Evolutionary conservation across 208 protist genomes (phyloP), one percentile per base, ranked within the genome.

Genomic region (Polymyxa betae): DNA sequence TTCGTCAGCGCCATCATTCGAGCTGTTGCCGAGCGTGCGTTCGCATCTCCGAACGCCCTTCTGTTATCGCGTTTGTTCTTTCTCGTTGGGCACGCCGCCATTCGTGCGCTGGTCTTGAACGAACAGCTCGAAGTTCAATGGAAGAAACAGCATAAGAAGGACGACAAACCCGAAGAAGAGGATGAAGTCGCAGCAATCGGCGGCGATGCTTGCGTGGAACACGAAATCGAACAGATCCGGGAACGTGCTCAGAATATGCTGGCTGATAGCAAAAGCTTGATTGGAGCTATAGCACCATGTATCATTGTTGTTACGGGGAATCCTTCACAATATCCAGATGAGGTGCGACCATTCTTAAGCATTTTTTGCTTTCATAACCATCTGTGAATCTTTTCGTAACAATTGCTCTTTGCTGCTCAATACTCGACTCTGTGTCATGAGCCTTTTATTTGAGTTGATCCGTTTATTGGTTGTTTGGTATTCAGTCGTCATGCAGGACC

Each of bases 241-340:
- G 16, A 89, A 60, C 44, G 68, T 0, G 46, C 46, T 35, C 45
- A 89, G 10, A 87, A 87, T 1, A 41, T 35, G 46, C 0, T 89
- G 1, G 1, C 88, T 10, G 43, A 5, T 1, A 41, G 77, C 24
- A 64, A n/a, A 0, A 52, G 46, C 40, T n/a, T 92, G 20, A 5
- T 92, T 77, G 90, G 90, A 38, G 41, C 77, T 0, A 89, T 46
- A n/a, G 32, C 45, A 38, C 90, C 77, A 24, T 87, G 88, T 0
- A 52, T 92, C 12, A n/a, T 1, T 40, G 10, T 1, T 20, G 68
- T 91, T n/a, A 35, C 35, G 16, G 72, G 72, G 16, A 82, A 82
- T n/a, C 72, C 72, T 38, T 82, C 72, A 5, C 72, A 82, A 43
- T 82, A 82, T 82, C 40, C 72, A 35, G 72, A 82, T 43, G 35